A percentile compares a stretch with the other conserved stretches of the same genome.
Conservation (phyloP, 331 rosid genomes). For the Saraca asoca region DNA sequence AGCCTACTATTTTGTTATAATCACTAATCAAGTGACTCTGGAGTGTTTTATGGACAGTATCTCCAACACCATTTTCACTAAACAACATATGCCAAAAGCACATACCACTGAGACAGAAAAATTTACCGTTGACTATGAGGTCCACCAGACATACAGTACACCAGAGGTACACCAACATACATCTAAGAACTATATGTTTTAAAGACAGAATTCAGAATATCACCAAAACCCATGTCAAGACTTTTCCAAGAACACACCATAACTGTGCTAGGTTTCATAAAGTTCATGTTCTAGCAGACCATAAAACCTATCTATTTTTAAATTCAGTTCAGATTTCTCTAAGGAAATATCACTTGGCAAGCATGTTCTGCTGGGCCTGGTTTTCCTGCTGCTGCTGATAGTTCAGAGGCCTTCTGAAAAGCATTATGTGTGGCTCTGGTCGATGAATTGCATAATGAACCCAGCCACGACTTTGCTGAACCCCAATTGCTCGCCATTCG, state of each 20-base stretch:
- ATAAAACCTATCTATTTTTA: conserved; percentile 14
- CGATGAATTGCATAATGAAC: conserved; percentile 94
- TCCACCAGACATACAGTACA: conserved; percentile 3
- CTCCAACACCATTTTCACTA: too few species aligned
- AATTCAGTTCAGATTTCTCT: conserved; percentile 4
- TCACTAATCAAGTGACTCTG: too few species aligned
- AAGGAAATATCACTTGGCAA: conserved; percentile 50
- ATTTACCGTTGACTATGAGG: too few species aligned
- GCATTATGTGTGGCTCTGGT: conserved; percentile 97
- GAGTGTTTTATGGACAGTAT: too few species aligned
- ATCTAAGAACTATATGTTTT: not conserved
- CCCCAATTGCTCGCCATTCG: conserved; percentile 95
- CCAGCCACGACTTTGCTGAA: conserved; percentile 99
- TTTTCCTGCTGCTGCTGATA: conserved; percentile 88
- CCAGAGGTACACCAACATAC: conserved; percentile 32
- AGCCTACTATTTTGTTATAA: too few species aligned
- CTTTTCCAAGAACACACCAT: conserved; percentile 45
- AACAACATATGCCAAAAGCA: too few species aligned
- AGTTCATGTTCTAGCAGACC: conserved; percentile 21
- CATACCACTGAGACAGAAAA: too few species aligned
- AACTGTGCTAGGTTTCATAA: not conserved
- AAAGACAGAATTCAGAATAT: not conserved
- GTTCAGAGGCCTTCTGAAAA: conserved; percentile 91
- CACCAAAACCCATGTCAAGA: not conserved
- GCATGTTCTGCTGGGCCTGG: conserved; percentile 62